Conservation (phyloP, 2,329 filamentous ascomycete species). For the Corinectria fuckeliana region DNA sequence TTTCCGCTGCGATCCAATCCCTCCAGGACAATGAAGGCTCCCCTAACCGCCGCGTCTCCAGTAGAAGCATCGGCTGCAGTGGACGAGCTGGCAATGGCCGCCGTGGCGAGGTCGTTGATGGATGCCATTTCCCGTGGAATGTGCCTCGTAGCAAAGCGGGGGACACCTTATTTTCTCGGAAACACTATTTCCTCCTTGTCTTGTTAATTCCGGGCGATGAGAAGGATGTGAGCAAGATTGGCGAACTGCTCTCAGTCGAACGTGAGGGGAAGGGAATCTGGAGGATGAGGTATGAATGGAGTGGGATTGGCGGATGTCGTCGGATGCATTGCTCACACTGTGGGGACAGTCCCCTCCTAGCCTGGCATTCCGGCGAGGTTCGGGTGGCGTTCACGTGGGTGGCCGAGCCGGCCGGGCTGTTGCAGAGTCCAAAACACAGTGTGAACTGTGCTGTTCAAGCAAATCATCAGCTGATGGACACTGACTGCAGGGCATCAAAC, state of each 20-base stretch:
- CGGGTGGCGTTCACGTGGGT: constrained; percentile 1
- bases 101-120: constrained; percentile 57
- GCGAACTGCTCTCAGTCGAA: neutral
- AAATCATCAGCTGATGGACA: constrained; percentile 7
- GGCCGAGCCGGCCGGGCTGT: neutral
- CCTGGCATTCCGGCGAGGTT: neutral
- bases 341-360: neutral
- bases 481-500: neutral
- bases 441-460: neutral
- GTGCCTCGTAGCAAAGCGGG: neutral
- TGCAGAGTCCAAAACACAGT: constrained; percentile 12
- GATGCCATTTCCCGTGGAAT: constrained; percentile 48
- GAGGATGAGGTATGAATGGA: neutral
- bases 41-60: constrained; percentile 43
- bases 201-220: neutral
- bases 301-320: neutral
- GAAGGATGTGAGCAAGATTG: neutral
- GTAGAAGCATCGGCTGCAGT: constrained; percentile 33
- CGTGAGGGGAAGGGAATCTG: constrained; percentile 5
- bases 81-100: constrained; percentile 53
- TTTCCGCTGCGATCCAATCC: constrained; percentile 91
- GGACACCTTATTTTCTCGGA: neutral
- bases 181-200: neutral
- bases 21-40: constrained; percentile 83
- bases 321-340: constrained; percentile 7